These are phyloP conservation scores for Penicillium maclennaniae DNA, from an alignment of 495 filamentous ascomycete species.

Conservation along the genomic window DNA sequence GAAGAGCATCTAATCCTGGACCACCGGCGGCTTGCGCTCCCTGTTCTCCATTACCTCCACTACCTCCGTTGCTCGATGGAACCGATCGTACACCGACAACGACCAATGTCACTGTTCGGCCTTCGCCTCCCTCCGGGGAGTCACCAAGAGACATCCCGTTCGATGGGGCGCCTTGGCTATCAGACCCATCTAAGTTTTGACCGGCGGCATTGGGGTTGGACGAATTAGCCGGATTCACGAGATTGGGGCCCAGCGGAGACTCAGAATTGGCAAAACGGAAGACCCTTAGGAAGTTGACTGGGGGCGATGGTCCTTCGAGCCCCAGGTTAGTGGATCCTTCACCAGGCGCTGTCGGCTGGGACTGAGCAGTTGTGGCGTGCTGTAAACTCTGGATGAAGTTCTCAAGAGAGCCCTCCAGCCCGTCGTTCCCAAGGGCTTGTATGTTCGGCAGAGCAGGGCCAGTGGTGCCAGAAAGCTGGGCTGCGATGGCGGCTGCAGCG, in stretches of 20 bases:
- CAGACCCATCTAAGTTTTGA: constrained; percentile 15
- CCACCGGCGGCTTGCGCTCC: constrained; percentile 38
- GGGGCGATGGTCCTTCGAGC: constrained; percentile 37
- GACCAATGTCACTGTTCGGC: constrained; percentile 62
- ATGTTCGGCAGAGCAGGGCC: constrained; percentile 54
- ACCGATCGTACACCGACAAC: constrained; percentile 73
- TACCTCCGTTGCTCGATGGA: constrained; percentile 46
- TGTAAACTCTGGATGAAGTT: constrained; percentile 56
- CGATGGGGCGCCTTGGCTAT: constrained; percentile 10
- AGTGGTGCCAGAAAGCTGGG: constrained; percentile 54
- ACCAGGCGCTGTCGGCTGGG: constrained; percentile 33
- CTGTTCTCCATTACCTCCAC: constrained; percentile 39
- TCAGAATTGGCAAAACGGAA: constrained; percentile 58
- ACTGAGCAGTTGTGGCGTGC: constrained; percentile 45
- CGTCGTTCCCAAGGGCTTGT: constrained; percentile 55
- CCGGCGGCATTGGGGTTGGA: constrained; percentile 3
- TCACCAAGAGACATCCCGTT: constrained; percentile 43
- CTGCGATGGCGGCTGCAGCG: constrained; percentile 57
- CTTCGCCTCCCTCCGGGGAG: constrained; percentile 49
- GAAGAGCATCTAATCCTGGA: constrained; percentile 44
- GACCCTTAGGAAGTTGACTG: constrained; percentile 57
- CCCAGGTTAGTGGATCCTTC: constrained; percentile 26
- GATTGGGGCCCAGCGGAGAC: constrained; percentile 15
- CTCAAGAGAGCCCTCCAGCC: constrained; percentile 53
- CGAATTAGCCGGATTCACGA: not conserved